Conservation (phyloP, 2,329 filamentous ascomycete species). For the Penicillium aurantiogriseum region DNA sequence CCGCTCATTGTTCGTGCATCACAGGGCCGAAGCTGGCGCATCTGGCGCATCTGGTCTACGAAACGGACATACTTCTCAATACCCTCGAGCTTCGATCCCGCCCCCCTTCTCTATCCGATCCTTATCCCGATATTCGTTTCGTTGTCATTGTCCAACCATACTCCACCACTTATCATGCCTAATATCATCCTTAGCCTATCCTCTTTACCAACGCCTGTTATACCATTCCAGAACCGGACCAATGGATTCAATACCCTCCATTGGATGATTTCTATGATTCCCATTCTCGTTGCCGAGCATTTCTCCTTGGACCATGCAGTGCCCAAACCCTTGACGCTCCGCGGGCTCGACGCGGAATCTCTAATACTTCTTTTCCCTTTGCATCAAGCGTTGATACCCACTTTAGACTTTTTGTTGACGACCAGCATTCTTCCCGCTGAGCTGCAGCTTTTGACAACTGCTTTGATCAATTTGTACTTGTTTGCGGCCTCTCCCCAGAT, state of each 20-base stretch:
- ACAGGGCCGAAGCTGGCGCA: constrained; percentile 27
- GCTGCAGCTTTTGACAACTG: constrained; percentile 79
- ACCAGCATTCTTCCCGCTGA: constrained; percentile 86
- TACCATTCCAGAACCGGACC: constrained; percentile 62
- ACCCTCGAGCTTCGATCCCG: constrained; percentile 81
- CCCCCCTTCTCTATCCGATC: constrained; percentile 83
- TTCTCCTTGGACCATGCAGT: constrained; percentile 35
- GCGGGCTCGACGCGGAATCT: constrained; percentile 55
- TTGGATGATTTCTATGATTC: constrained; percentile 73
- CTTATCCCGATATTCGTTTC: constrained; percentile 74
- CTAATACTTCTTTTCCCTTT: constrained; percentile 73
- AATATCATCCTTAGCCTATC: constrained; percentile 81
- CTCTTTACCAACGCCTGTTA: constrained; percentile 69
- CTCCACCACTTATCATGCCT: constrained; percentile 63
- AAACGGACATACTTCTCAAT: constrained; percentile 56
- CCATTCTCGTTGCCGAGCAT: constrained; percentile 57
- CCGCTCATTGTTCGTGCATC: constrained; percentile 54
- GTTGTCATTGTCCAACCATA: constrained; percentile 66
- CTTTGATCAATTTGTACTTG: constrained; percentile 76
- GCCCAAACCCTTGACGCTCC: constrained; percentile 32
- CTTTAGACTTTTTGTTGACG: constrained; percentile 77
- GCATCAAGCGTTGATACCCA: constrained; percentile 71
- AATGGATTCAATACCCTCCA: constrained; percentile 67
- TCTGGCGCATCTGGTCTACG: constrained; percentile 26
- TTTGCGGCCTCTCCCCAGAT: constrained; percentile 78